Base-by-base conservation (phyloP, 768 basidiomycete species). In the Leccinum boreale region DNA sequence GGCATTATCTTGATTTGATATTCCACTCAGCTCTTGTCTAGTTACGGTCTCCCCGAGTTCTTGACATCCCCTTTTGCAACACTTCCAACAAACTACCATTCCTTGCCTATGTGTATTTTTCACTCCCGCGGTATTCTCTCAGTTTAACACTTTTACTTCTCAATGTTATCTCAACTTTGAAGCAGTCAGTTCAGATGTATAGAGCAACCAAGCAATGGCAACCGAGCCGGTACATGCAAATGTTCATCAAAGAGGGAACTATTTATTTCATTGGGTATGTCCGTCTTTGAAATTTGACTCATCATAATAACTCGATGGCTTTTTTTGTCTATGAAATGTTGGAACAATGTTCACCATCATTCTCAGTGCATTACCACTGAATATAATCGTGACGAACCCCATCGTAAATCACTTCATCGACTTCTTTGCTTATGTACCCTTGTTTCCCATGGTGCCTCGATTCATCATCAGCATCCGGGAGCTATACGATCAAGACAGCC, bases 341-440 rank as follows among this genome's bases (percentile, higher is more conserved):
- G 5, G 29, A 31, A 31, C 1, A 31, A 31, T 4, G 31, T 31
- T 31, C 12, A 12, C 11, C 11, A 14, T 33, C 12, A 33, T 33
- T 12, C 5, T 14, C 31, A 0, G 31, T 33, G 5, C 31, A 33
- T 33, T 33, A 14, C 29, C 29, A 36, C 36, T 36, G 36, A 3
- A 3, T 3, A 4, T 17, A 17, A 36, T 11, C 1, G 29, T 9
- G 28, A 4, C 36, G 3, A 39, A 21, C 11, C 9, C 19, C 3
- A 21, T 21, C 2, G 0, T 21, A 44, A 9, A 0, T 11, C 19
- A 19, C 42, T 44, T 44, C 42, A 0, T 44, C 9, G 0, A 2
- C 19, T 45, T 45, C 10, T 11, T 44, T 12, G 1, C 19, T 19
- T 44, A 12, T 21, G 5, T 44, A 19, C n/a, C 44, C 44, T 5